A percentile compares a stretch with the other conserved stretches of the same genome.
Conservation (phyloP, 2,329 filamentous ascomycete species). For the Polytolypa hystricis region DNA sequence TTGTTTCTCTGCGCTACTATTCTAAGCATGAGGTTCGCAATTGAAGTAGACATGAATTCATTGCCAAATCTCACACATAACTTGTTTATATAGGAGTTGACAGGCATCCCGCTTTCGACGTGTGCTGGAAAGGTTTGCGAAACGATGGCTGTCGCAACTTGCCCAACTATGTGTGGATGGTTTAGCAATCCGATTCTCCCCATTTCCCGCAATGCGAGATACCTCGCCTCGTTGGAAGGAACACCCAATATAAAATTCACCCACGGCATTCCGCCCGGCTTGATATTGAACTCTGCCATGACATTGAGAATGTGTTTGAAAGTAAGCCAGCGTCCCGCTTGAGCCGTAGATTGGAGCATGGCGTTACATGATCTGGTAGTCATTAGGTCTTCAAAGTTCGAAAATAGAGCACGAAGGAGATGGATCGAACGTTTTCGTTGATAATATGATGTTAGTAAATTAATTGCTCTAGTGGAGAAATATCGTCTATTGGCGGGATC, state of each 20-base stretch:
- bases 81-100: constrained; percentile 26
- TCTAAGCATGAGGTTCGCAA: constrained; percentile 29
- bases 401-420: constrained; percentile 24
- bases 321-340: constrained; percentile 25
- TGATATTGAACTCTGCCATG: constrained; percentile 29
- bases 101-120: constrained; percentile 22
- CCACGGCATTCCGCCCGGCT: constrained; percentile 35
- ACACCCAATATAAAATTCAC: constrained; percentile 17
- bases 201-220: constrained; percentile 22
- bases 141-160: constrained; percentile 21
- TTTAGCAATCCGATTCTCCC: constrained; percentile 21
- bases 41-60: constrained; percentile 26
- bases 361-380: constrained; percentile 36
- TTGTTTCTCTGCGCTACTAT: constrained; percentile 19
- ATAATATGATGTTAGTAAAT: constrained; percentile 29
- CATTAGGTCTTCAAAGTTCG: constrained; percentile 24
- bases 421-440: constrained; percentile 22
- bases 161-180: constrained; percentile 15
- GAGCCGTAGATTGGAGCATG: constrained; percentile 29
- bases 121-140: constrained; percentile 22
- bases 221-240: constrained; percentile 19
- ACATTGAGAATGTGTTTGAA: constrained; percentile 28
- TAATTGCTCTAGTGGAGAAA: constrained; percentile 33
- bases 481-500: constrained; percentile 19
- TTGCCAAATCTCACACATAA: constrained; percentile 27